Evolutionary conservation across 805 yeast species (phyloP).

Genomic region (Candida corydali): DNA sequence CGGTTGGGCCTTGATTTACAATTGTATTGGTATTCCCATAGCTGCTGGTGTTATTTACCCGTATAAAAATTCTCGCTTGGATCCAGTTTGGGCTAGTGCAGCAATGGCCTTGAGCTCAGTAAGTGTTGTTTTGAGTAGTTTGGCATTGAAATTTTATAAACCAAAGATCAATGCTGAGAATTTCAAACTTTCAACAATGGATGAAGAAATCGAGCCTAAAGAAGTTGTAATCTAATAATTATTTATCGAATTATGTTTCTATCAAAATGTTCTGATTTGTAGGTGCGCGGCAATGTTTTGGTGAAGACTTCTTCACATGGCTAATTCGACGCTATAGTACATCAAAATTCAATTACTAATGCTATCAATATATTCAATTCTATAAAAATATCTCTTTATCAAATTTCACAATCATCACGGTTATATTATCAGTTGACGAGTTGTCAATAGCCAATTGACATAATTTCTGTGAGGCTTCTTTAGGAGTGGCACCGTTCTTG

Average conservation of each 20-base stretch:
- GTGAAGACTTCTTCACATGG: no score
- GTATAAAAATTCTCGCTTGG: slow-evolving; percentile 46
- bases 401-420: slow-evolving; percentile 81
- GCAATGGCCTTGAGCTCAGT: slow-evolving; percentile 62
- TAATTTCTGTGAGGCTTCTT: slow-evolving; percentile 60
- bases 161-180: slow-evolving; percentile 27
- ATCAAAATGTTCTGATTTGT: no score
- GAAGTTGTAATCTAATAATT: not conserved
- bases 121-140: slow-evolving; percentile 55
- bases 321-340: no score
- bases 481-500: slow-evolving; percentile 43
- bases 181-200: slow-evolving; percentile 6
- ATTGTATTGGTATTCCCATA: slow-evolving; percentile 54
- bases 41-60: slow-evolving; percentile 69
- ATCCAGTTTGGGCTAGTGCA: slow-evolving; percentile 65
- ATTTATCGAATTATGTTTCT: not conserved
- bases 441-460: slow-evolving; percentile 72
- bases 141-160: slow-evolving; percentile 45
- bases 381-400: slow-evolving; percentile 40
- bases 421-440: slow-evolving; percentile 85
- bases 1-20: slow-evolving; percentile 57
- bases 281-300: no score
- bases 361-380: not conserved
- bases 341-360: no score
- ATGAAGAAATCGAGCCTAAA: slow-evolving; percentile 11